These are phyloP conservation scores for Yamadazyma triangularis DNA, from an alignment of 1,139 yeast genomes.

Conservation along the genomic window DNA sequence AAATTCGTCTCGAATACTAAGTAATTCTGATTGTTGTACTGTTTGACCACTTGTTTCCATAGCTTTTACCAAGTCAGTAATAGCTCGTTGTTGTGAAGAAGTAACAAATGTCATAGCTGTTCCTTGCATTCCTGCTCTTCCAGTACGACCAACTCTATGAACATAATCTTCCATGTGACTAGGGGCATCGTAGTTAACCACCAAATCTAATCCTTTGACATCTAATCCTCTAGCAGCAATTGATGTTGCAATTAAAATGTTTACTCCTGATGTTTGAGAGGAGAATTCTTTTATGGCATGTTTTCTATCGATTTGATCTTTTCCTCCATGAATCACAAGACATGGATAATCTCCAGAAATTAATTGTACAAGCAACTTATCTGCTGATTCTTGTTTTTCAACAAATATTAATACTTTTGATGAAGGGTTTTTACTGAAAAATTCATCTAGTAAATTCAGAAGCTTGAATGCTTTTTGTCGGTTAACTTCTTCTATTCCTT, in stretches of 20 bases:
- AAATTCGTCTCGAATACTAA: slow-evolving; percentile 53
- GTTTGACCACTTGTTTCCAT: slow-evolving; percentile 46
- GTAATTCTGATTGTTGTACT: slow-evolving; percentile 29
- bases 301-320: slow-evolving; percentile 81
- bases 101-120: slow-evolving; percentile 73
- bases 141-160: slow-evolving; percentile 95
- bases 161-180: slow-evolving; percentile 93
- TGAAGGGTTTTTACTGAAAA: slow-evolving; percentile 16
- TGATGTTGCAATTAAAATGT: slow-evolving; percentile 81
- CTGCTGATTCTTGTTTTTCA: slow-evolving; percentile 82
- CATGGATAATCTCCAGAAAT: slow-evolving; percentile 54
- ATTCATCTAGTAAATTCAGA: slow-evolving; percentile 49
- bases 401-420: slow-evolving; percentile 73
- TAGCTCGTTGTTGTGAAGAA: slow-evolving; percentile 60
- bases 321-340: slow-evolving; percentile 86
- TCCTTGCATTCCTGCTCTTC: slow-evolving; percentile 82
- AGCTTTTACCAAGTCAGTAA: slow-evolving; percentile 70
- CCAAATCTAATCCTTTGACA: slow-evolving; percentile 76
- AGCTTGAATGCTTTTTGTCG: slow-evolving; percentile 49
- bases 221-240: slow-evolving; percentile 94
- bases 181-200: slow-evolving; percentile 85
- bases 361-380: slow-evolving; percentile 56
- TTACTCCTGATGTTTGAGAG: slow-evolving; percentile 42
- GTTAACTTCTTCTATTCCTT: too few species aligned
- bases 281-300: slow-evolving; percentile 72